Percentiles rank a stretch among this genome's conserved stretches.
Conservation (phyloP, 2,329 filamentous ascomycete species). For the Colletotrichum neosansevieriae region DNA sequence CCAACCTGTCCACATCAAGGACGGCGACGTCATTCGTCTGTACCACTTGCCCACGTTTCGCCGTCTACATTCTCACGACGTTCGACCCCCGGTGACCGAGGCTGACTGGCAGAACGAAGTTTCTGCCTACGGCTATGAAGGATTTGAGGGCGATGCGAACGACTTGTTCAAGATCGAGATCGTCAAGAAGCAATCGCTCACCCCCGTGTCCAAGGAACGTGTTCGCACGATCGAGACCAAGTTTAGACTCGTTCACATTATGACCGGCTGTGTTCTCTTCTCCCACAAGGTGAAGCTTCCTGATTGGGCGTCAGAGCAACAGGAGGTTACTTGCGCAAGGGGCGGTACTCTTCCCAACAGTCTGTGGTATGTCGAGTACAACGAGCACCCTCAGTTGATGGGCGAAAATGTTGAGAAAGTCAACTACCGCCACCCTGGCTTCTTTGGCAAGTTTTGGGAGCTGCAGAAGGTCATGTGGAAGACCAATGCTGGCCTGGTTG, state of each 20-base stretch:
- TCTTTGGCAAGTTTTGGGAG: slow-evolving; percentile 98
- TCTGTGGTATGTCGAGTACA: slow-evolving; percentile 95
- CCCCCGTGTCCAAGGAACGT: slow-evolving; percentile 82
- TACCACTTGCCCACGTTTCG: slow-evolving; percentile 88
- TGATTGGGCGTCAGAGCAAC: slow-evolving; percentile 97
- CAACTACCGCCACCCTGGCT: slow-evolving; percentile 94
- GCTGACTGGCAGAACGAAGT: slow-evolving; percentile 96
- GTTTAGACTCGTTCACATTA: slow-evolving; percentile 93
- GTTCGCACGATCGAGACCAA: slow-evolving; percentile 96
- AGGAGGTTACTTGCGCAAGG: slow-evolving; percentile 97
- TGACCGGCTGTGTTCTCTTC: slow-evolving; percentile 96
- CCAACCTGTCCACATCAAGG: slow-evolving; percentile 76
- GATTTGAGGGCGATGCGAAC: slow-evolving; percentile 96
- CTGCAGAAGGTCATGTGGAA: slow-evolving; percentile 99
- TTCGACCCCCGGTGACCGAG: slow-evolving; percentile 87
- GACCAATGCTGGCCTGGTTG: slow-evolving; percentile 94
- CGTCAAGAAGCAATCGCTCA: slow-evolving; percentile 87
- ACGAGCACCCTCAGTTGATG: slow-evolving; percentile 80
- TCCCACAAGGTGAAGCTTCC: slow-evolving; percentile 99
- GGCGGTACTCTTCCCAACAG: slow-evolving; percentile 95
- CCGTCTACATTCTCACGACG: slow-evolving; percentile 95
- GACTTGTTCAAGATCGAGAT: slow-evolving; percentile 97
- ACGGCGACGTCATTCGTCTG: slow-evolving; percentile 84
- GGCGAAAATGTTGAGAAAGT: slow-evolving; percentile 86
- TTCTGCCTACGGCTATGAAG: slow-evolving; percentile 96